Evolutionary conservation across 2,329 filamentous ascomycete genomes (phyloP).

Genomic region (Sarocladium strictum): DNA sequence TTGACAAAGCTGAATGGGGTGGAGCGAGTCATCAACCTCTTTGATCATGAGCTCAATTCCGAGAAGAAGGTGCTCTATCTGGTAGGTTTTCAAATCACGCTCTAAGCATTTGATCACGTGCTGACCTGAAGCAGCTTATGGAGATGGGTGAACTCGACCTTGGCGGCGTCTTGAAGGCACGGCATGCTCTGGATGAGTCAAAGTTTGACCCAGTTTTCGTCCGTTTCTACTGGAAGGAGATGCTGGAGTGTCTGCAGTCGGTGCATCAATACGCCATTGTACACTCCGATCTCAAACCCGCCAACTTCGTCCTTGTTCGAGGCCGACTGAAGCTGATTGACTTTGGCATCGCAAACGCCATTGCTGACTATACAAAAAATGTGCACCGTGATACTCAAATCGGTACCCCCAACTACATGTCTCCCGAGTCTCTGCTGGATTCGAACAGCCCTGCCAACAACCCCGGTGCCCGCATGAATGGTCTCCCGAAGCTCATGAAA

Average conservation of each 20-base stretch:
- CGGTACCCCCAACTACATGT: constrained; percentile 98
- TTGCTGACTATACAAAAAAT: constrained; percentile 94
- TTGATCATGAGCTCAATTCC: constrained; percentile 89
- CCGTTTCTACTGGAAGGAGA: constrained; percentile 98
- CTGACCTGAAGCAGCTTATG: constrained; percentile 63
- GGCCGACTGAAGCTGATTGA: constrained; percentile 93
- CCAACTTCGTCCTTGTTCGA: constrained; percentile 91
- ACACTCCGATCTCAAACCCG: constrained; percentile 93
- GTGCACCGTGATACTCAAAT: constrained; percentile 94
- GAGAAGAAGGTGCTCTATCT: constrained; percentile 85
- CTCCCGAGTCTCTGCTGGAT: constrained; percentile 87
- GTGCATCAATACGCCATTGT: constrained; percentile 91
- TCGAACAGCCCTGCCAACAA: constrained; percentile 55
- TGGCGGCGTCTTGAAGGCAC: constrained; percentile 73
- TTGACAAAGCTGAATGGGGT: constrained; percentile 76
- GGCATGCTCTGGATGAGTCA: constrained; percentile 64
- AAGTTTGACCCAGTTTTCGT: constrained; percentile 85
- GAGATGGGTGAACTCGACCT: constrained; percentile 95
- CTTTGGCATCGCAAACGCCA: constrained; percentile 97
- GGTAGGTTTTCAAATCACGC: constrained; percentile 41
- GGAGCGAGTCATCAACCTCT: constrained; percentile 83
- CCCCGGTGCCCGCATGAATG: constrained; percentile 32
- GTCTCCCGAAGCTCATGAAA: constrained; percentile 75
- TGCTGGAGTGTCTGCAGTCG: constrained; percentile 89
- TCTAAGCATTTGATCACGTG: background rate